These are phyloP conservation scores for Cornus suecica DNA, from an alignment of 148 eudicot species.

Conservation along the genomic window DNA sequence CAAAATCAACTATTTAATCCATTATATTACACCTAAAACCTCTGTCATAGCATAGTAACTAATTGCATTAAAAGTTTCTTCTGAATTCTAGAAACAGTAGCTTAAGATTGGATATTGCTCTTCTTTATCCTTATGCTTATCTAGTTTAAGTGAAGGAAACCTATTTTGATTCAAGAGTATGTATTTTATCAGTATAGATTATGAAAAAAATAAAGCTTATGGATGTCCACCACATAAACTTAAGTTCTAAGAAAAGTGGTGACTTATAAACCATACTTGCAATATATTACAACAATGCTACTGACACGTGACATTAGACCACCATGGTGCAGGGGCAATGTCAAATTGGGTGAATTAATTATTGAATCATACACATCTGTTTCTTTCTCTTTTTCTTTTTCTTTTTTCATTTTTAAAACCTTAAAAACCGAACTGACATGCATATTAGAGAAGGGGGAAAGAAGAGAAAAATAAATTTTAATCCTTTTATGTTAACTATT, in stretches of 20 bases:
- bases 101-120: background rate
- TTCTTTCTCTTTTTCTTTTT: no score
- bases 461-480: no score
- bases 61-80: background rate
- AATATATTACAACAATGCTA: background rate
- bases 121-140: background rate
- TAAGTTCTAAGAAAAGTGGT: background rate
- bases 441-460: no score
- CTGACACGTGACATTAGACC: background rate
- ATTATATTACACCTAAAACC: no score
- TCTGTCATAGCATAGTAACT: background rate
- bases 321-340: no score
- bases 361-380: no score
- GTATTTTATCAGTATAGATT: background rate
- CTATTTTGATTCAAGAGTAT: background rate
- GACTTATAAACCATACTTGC: background rate
- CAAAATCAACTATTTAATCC: background rate
- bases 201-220: background rate
- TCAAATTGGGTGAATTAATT: no score
- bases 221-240: constrained; percentile 10
- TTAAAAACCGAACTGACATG: no score
- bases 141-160: background rate
- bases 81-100: background rate
- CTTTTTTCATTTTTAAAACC: no score
- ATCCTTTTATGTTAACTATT: no score